A percentile compares a stretch with the other conserved stretches of the same genome.
Conservation (phyloP, 78 protist genomes). For the Tieghemostelium lacteum region DNA sequence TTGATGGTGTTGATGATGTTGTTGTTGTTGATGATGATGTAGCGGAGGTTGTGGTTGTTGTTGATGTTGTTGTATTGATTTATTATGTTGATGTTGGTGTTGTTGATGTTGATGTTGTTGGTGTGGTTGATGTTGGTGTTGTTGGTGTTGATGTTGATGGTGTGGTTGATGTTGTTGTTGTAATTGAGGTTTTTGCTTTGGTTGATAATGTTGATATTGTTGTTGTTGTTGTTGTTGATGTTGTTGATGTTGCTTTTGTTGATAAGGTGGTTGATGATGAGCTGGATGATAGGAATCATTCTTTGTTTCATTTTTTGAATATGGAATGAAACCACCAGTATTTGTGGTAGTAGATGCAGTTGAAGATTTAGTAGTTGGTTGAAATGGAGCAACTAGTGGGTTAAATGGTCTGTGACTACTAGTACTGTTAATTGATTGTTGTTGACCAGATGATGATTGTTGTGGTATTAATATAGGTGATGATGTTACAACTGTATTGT, state of each 20-base stretch:
- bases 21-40: slow-evolving; percentile 12
- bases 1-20: background rate
- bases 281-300: background rate
- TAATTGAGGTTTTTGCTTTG: background rate
- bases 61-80: background rate
- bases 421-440: background rate
- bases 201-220: background rate
- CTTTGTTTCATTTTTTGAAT: background rate
- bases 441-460: background rate
- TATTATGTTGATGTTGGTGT: background rate
- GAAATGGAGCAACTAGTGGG: slow-evolving; percentile 74
- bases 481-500: background rate
- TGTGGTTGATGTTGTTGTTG: slow-evolving; percentile 37
- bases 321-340: background rate
- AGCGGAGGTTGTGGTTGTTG: background rate
- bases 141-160: slow-evolving; percentile 10
- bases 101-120: background rate
- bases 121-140: background rate
- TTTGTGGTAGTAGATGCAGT: background rate
- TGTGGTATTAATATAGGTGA: background rate
- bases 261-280: background rate
- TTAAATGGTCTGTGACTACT: slow-evolving; percentile 59
- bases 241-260: slow-evolving; percentile 9
- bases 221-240: slow-evolving; percentile 18
- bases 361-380: slow-evolving; percentile 41